Evolutionary conservation across 2,329 filamentous ascomycete genomes (phyloP), one percentile per base, ranked within the genome.

Genomic region (Fusarium anguioides): DNA sequence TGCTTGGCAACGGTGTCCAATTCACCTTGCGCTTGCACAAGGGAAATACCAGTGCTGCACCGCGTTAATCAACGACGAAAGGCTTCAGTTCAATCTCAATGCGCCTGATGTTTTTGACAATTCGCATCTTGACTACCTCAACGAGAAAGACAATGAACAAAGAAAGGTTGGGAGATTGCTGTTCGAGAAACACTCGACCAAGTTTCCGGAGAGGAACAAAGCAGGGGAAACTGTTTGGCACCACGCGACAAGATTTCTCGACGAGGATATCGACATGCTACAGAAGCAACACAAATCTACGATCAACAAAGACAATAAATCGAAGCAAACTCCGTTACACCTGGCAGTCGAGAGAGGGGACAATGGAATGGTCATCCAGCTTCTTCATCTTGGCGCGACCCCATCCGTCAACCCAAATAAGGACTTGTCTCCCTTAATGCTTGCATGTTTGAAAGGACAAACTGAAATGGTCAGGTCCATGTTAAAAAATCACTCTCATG

Each of bases 141-240:
- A 46, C 15, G 27, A 46, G 12, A 31, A 14, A 1, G 8, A 17
- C 2, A 24, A 23, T 2, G 18, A 14, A n/a, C 20, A 33, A 9
- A 46, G 5, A 7, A 23, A 9, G 17, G 4, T 46, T 23, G 15
- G 42, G 14, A 8, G 18, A 3, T 14, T 23, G 5, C 20, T 33
- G 12, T 15, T 46, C 3, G 9, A 23, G 15, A 1, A 23, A 23
- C 27, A 33, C 14, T 33, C 20, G 14, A 21, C 9, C 5, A 17
- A 14, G 5, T 15, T 46, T 9, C 0, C 5, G 1, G 2, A 7
- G 5, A 17, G 33, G 15, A 5, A 46, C 10, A 31, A 23, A 3
- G 7, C 31, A 31, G 27, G 42, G 3, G n/a, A 33, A 17, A 21
- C 27, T n/a, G 6, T 33, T 9, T 24, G 42, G 27, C 42, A 46